Base-by-base conservation (phyloP, 768 basidiomycete genomes). In the Auricularia sp. region DNA sequence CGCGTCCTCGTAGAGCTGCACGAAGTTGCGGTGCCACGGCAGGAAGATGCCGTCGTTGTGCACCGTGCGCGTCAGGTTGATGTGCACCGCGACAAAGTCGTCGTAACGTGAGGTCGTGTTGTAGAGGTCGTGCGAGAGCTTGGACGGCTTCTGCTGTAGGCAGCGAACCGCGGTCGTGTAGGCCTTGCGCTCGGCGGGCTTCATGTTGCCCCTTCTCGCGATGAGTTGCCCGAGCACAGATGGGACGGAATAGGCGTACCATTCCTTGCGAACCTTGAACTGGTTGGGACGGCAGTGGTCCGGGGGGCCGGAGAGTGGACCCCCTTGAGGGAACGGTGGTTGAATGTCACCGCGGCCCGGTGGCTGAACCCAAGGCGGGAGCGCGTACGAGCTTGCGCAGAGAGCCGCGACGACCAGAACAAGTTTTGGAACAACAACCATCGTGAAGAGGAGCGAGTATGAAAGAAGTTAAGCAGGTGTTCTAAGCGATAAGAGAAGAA, bases 11-110 rank as follows among this genome's bases (percentile, higher is more conserved):
- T 71, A 74, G 14, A 66, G 62, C 12, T 67, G 62, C 1, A 73
- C 63, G 39, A 74, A 72, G 21, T 68, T 70, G 6, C 74, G 69
- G 61, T 75, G 74, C 74, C 74, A 75, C 2, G 74, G 71, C 18
- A 75, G 64, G 59, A 75, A 74, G 39, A 75, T 70, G 8, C 74
- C 74, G 71, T 59, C 56, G 34, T 59, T 59, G 56, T 59, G 56
- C 14, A 59, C 29, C 11, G 23, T 23, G 23, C 56, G 56, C 23
- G 56, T 59, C 16, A 12, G 14, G 56, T 59, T 59, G 56, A 59
- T 59, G 34, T 59, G 56, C 16, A 59, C 29, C 16, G 56, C 56
- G 29, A 59, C 56, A 18, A 59, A 59, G 4, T 59, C 56, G 34
- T 59, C 56, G 56, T 59, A 59, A 10, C 23, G 29, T 10, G 29